Evolutionary conservation across 1,284 basidiomycete genomes (phyloP), one percentile per base, ranked within the genome.

Genomic region (Pterula multifida): DNA sequence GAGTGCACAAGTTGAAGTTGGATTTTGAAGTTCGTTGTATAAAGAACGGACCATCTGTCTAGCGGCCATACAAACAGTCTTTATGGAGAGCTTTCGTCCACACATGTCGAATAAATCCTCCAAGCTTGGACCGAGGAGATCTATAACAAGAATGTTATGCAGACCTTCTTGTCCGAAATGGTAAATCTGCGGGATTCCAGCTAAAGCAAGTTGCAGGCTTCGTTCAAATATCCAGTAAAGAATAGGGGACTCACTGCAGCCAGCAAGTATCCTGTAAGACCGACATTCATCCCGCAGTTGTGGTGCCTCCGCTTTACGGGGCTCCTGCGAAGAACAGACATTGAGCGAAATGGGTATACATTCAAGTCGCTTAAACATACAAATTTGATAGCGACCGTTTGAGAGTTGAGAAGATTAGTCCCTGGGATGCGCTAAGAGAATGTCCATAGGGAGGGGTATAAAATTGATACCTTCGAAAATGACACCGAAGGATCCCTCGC

Each of bases 101-200:
- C 92, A 97, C 87, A 95, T 91, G 67, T 97, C 91, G 63, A 97
- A 97, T 48, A 96, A 71, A 63, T 97, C 92, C 67, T 97, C 92
- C 46, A 97, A 69, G 60, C 86, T 91, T 0, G 92, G 92, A 1
- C 93, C 93, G 17, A 97, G 78, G 22, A 97, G 77, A 69, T 97
- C 93, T 61, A 97, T 96, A 56, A 97, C 92, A 55, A 97, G 81
- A 58, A 96, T 92, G 65, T 96, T 96, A 72, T 97, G 92, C 49
- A 96, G 75, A n/a, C 92, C 92, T 69, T 97, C 93, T 68, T 94
- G 90, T 45, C 93, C 93, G 64, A 96, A 97, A 69, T 96, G 93
- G 72, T 96, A 94, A 63, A 96, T 94, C 68, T 96, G 92, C 17
- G 90, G 91, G 47, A 95, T 90, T 26, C 90, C 90, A 54, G 79